Conservation (phyloP, 1,284 basidiomycete species). For the Irpex sp. region DNA sequence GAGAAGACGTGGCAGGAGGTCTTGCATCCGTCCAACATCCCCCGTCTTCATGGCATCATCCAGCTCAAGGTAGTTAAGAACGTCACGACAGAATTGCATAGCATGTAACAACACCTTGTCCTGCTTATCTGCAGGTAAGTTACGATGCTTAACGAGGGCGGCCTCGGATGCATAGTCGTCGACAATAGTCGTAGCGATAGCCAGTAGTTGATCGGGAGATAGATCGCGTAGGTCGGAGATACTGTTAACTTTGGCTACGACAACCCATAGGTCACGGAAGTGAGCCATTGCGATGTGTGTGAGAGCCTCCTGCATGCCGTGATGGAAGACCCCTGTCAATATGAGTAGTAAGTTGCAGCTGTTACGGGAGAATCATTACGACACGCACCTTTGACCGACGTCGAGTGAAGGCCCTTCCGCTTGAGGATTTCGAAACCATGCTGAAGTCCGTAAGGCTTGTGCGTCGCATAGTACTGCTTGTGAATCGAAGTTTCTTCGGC, state of each 20-base stretch:
- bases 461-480: slow-evolving; percentile 19
- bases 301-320: slow-evolving; percentile 17
- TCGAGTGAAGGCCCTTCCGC: slow-evolving; percentile 14
- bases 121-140: slow-evolving; percentile 12
- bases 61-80: slow-evolving; percentile 32
- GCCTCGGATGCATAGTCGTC: background rate
- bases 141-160: no score
- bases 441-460: slow-evolving; percentile 10
- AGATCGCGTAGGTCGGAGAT: background rate
- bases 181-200: slow-evolving; percentile 1
- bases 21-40: slow-evolving; percentile 35
- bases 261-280: slow-evolving; percentile 11
- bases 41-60: slow-evolving; percentile 29
- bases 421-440: slow-evolving; percentile 15
- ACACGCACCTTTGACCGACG: slow-evolving; percentile 12
- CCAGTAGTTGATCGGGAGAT: slow-evolving; percentile 10
- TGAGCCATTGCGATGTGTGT: slow-evolving; percentile 15
- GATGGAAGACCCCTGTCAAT: slow-evolving; percentile 11
- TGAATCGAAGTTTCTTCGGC: slow-evolving; percentile 13
- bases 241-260: slow-evolving; percentile 1
- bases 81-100: slow-evolving; percentile 30
- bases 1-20: slow-evolving; percentile 24
- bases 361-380: no score
- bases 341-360: no score
- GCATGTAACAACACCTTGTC: slow-evolving; percentile 23